Percentiles rank a stretch among this genome's conserved stretches.
Conservation (phyloP, 495 filamentous ascomycete genomes). For the Hypoxylon trugodes region DNA sequence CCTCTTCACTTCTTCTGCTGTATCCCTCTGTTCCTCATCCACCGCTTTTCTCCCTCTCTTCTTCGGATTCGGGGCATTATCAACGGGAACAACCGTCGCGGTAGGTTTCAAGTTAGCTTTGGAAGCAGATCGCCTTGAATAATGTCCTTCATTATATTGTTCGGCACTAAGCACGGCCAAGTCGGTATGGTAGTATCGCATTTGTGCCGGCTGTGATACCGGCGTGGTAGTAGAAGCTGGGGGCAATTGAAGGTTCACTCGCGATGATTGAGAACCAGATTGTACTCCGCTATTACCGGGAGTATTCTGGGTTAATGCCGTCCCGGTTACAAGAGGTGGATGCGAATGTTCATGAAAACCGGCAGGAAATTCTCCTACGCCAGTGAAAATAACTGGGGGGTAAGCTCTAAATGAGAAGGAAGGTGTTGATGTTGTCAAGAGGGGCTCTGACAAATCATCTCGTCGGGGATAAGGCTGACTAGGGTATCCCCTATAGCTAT, state of each 20-base stretch:
- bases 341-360: neutral
- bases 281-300: constrained; percentile 23
- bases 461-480: constrained; percentile 8
- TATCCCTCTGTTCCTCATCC: constrained; percentile 28
- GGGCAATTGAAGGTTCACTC: constrained; percentile 10
- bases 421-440: constrained; percentile 15
- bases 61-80: constrained; percentile 21
- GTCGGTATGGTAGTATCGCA: constrained; percentile 49
- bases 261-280: constrained; percentile 8
- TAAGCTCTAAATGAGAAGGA: constrained; percentile 17
- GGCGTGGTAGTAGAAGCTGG: constrained; percentile 5
- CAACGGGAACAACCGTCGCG: neutral
- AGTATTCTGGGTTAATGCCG: constrained; percentile 4
- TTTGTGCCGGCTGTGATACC: constrained; percentile 27
- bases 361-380: constrained; percentile 3
- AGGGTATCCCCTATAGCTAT: neutral
- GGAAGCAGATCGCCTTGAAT: constrained; percentile 12
- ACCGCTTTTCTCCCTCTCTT: constrained; percentile 42
- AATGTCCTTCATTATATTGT: constrained; percentile 51
- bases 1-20: constrained; percentile 59
- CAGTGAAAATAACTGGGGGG: neutral
- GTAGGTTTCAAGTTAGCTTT: constrained; percentile 29
- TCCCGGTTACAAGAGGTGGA: constrained; percentile 5
- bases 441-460: constrained; percentile 14
- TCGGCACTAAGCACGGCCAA: constrained; percentile 60